Evolutionary conservation across 345 rosid species (phyloP), one percentile per base, ranked within the genome.

Genomic region (Triadica sebifera): DNA sequence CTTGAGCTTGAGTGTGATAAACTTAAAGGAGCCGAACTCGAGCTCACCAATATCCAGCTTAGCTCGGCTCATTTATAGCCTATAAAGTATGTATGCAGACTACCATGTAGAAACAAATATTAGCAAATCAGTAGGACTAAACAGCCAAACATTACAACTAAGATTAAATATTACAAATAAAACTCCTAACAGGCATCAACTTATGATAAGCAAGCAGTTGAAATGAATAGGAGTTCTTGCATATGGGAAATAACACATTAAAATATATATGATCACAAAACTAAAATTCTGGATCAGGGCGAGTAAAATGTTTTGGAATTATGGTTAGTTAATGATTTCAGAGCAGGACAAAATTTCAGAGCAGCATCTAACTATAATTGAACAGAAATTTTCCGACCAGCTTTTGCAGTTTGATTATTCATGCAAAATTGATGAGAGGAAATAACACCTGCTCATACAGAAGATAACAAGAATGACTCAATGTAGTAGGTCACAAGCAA

Each of bases 1-100:
- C n/a, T n/a, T n/a, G n/a, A n/a, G n/a, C n/a, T n/a, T n/a, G n/a
- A n/a, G n/a, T n/a, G n/a, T n/a, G n/a, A n/a, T n/a, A n/a, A n/a
- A n/a, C n/a, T n/a, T n/a, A n/a, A n/a, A n/a, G n/a, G n/a, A n/a
- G n/a, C n/a, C n/a, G n/a, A n/a, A n/a, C n/a, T n/a, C n/a, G n/a
- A n/a, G n/a, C n/a, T n/a, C n/a, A n/a, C n/a, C n/a, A n/a, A n/a
- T n/a, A n/a, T n/a, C n/a, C n/a, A n/a, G n/a, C n/a, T n/a, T n/a
- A n/a, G n/a, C n/a, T n/a, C n/a, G n/a, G n/a, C n/a, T n/a, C n/a
- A n/a, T n/a, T n/a, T n/a, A n/a, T n/a, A n/a, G n/a, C n/a, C n/a
- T n/a, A n/a, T n/a, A n/a, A n/a, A 79, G 55, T 43, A 75, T 73
- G 65, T 56, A 79, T 74, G 71, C 65, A 49, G n/a, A 65, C 51